These are phyloP conservation scores for Fraxinus latifolia DNA, from an alignment of 305 asterid species.

Conservation along the genomic window DNA sequence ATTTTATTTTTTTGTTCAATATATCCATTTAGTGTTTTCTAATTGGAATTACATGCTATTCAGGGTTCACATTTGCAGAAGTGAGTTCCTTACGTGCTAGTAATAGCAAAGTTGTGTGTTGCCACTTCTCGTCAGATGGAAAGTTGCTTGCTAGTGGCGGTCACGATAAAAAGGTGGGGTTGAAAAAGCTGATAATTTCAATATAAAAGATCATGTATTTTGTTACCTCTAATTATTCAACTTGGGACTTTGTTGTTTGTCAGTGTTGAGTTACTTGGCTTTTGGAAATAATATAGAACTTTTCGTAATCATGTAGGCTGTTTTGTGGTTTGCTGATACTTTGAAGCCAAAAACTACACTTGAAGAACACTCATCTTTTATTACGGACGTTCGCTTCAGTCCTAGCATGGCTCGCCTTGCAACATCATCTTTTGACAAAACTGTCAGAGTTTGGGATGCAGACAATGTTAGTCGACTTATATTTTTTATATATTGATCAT, in stretches of 20 bases:
- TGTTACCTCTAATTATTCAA: not conserved
- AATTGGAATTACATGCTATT: conserved; percentile 17
- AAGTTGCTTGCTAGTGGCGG: conserved; percentile 94
- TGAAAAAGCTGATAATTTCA: not conserved
- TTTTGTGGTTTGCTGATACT: conserved; percentile 74
- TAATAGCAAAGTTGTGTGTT: conserved; percentile 73
- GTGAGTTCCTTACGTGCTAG: conserved; percentile 75
- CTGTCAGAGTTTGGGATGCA: conserved; percentile 95
- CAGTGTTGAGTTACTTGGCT: not conserved
- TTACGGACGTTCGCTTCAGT: conserved; percentile 91
- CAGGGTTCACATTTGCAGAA: conserved; percentile 80
- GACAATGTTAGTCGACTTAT: conserved; percentile 62
- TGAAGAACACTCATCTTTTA: conserved; percentile 77
- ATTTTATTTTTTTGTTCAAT: not conserved
- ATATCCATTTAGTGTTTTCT: conserved; percentile 9
- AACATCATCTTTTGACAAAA: conserved; percentile 89
- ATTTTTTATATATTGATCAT: not conserved
- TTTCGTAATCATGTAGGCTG: conserved; percentile 52
- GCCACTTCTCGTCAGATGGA: conserved; percentile 98
- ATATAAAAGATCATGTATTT: not conserved
- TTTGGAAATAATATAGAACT: not conserved
- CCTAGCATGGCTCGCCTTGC: conserved; percentile 95
- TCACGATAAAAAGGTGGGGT: conserved; percentile 85
- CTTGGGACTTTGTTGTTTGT: not conserved
- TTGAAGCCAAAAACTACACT: conserved; percentile 77